Conservation (phyloP, 345 rosid genomes). For the Durio zibethinus region DNA sequence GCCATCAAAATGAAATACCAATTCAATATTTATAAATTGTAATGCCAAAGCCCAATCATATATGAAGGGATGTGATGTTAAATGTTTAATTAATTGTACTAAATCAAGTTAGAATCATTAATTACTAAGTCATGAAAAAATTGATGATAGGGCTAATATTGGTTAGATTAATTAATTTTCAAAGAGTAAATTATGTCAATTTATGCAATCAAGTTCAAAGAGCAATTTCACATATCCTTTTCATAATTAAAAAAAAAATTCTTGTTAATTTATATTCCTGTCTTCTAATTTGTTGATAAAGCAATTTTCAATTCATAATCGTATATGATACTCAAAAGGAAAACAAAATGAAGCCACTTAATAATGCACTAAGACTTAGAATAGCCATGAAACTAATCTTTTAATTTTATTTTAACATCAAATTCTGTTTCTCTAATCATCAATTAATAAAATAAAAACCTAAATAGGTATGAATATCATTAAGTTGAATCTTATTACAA, state of each 20-base stretch:
- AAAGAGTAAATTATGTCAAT: not conserved
- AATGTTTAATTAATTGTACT: not conserved
- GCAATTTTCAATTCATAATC: too few species aligned
- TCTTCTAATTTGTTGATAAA: not conserved
- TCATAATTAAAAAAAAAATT: not conserved
- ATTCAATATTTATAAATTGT: too few species aligned
- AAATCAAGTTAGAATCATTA: not conserved
- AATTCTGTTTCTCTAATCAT: not conserved
- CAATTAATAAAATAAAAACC: not conserved
- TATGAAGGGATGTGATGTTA: not conserved
- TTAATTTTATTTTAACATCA: not conserved
- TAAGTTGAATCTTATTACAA: slow-evolving; percentile 6
- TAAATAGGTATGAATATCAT: not conserved
- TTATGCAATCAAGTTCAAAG: too few species aligned
- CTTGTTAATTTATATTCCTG: too few species aligned
- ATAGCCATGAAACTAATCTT: not conserved
- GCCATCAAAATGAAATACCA: not conserved
- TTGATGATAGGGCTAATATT: not conserved
- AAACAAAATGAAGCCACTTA: not conserved
- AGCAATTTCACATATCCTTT: too few species aligned
- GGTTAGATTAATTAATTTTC: not conserved
- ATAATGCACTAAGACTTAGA: not conserved
- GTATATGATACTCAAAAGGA: too few species aligned
- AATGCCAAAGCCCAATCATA: not conserved
- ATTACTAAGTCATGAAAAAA: not conserved